Percentiles rank a stretch among this genome's conserved stretches.
Evolutionary conservation across 169 alveolate genomes (phyloP).

Genomic region (Cryptosporidium viatorum): DNA sequence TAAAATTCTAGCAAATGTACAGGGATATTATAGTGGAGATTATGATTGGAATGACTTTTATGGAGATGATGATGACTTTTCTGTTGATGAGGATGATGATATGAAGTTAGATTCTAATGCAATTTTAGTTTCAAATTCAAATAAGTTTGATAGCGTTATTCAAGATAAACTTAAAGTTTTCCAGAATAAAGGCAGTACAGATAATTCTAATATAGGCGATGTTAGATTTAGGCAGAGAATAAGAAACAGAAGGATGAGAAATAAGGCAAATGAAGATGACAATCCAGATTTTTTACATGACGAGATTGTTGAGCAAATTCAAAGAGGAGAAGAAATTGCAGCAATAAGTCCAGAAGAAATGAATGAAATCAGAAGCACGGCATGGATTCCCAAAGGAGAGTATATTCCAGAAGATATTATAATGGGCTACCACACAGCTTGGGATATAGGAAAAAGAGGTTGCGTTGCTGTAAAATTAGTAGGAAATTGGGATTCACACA

Average conservation of each 20-base stretch:
- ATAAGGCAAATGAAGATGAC: conserved; percentile 61
- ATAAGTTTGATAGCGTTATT: conserved; percentile 27
- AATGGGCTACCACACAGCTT: conserved; percentile 81
- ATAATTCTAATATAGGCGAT: conserved; percentile 28
- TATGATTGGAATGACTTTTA: conserved; percentile 75
- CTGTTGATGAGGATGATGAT: conserved; percentile 42
- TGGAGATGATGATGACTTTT: conserved; percentile 70
- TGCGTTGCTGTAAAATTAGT: conserved; percentile 80
- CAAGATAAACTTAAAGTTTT: conserved; percentile 52
- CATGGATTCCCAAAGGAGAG: conserved; percentile 80
- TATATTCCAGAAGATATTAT: conserved; percentile 76
- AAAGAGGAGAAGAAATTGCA: conserved; percentile 30
- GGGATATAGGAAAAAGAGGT: conserved; percentile 82
- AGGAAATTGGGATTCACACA: conserved; percentile 78
- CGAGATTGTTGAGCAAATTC: conserved; percentile 65
- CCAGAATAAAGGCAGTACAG: conserved; percentile 28
- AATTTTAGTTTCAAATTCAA: conserved; percentile 7
- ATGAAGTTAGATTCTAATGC: conserved; percentile 43
- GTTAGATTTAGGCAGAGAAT: conserved; percentile 66
- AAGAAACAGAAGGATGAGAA: conserved; percentile 38
- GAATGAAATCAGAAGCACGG: conserved; percentile 75
- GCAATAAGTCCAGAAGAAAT: conserved; percentile 54
- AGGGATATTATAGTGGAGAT: conserved; percentile 71
- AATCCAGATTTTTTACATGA: conserved; percentile 59
- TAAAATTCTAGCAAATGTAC: conserved; percentile 69